These are phyloP conservation scores for apple (Malus domestica) DNA, from an alignment of 306 rosid species.

Conservation along the genomic window ASM211411v1 NC_041803.1:26849501-26850000, in stretches of 20 bases:
- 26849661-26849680: constrained; percentile 27
- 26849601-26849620: background rate
- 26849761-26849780: background rate
- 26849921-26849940: constrained; percentile 21
- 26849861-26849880: constrained; percentile 20
- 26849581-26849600: background rate
- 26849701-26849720: constrained; percentile 20
- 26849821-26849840: background rate
- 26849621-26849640: constrained; percentile 4
- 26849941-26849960: accelerated
- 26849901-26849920: constrained; percentile 1
- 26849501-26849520: background rate
- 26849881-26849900: constrained; percentile 20
- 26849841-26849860: constrained; percentile 15
- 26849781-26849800: constrained; percentile 61
- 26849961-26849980: constrained; percentile 27
- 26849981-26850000: background rate
- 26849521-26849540: background rate
- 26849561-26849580: background rate
- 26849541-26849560: background rate
- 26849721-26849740: constrained; percentile 31
- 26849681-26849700: constrained; percentile 42
- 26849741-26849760: constrained; percentile 44
- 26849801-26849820: background rate
- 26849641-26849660: constrained; percentile 3